Base-by-base conservation (phyloP, 1,139 yeast species). In the Hemisphaericaspora xylanilytica region DNA sequence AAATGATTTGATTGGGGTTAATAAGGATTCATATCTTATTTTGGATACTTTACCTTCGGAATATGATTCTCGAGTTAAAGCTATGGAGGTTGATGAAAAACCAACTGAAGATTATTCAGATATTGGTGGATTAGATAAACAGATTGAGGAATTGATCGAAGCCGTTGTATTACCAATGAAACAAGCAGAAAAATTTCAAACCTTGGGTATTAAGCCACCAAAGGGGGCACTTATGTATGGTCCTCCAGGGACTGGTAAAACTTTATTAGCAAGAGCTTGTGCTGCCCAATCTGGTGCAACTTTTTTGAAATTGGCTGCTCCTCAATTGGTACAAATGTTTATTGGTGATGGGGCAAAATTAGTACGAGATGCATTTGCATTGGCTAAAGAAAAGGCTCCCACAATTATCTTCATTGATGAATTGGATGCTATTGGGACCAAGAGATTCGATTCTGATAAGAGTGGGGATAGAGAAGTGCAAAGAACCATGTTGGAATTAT, bases 281-380 rank as follows among this genome's bases (percentile, higher is more conserved):
- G 99, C 99, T 11, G 98, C 98, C 5, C 97, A 92, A 63, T 86
- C 96, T 0, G 95, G 94, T 45, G 98, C 98, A n/a, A 92, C 98
- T 0, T 92, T 92, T 61, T 73, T 92, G 58, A 92, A 92, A 59
- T 74, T 94, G 47, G 97, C 98, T 0, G 99, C 97, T 36, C 98
- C 99, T 14, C 98, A 94, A 63, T 78, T 92, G 52, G 98, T 92
- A 33, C 98, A 94, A 62, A 92, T 92, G 98, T 94, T 90, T 57
- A 94, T 94, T 61, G 99, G 99, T 58, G 99, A 92, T 62, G 98
- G 98, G 65, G 98, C 98, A 42, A 92, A 92, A 65, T 75, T 92
- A 52, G 97, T 92, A 38, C 83, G 99, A 55, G 98, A 92, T 66
- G 98, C 98, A 2, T 92, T 92, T 65, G 97, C 95, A n/a, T 72